Percentiles rank a stretch among this genome's conserved stretches.
These are phyloP conservation scores for Allium cepa DNA, from an alignment of 106 monocot genomes.

Conservation along the genomic window DNA sequence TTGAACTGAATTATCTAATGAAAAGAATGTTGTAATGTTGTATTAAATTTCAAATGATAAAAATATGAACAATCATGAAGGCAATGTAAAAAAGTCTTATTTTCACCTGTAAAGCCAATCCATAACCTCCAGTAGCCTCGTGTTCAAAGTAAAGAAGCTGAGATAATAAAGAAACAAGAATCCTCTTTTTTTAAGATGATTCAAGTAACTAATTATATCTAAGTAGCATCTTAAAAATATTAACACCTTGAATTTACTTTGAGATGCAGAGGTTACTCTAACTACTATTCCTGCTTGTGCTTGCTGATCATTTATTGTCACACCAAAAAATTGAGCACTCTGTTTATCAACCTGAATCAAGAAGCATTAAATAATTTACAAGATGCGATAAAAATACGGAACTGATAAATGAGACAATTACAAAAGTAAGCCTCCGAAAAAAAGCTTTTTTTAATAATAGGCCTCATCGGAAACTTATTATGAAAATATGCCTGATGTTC, in stretches of 20 bases:
- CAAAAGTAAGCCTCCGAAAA: too few species aligned
- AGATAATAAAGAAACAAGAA: constrained; percentile 2
- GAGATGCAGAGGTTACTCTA: constrained; percentile 78
- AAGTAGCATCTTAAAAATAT: background rate
- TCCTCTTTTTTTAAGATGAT: background rate
- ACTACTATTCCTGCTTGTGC: constrained; percentile 75
- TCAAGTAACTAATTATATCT: background rate
- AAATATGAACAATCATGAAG: background rate
- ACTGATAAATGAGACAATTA: too few species aligned
- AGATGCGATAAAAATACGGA: too few species aligned
- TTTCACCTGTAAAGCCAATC: constrained; percentile 80
- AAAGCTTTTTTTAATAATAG: background rate
- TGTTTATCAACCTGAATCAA: constrained; percentile 85
- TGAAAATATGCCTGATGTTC: too few species aligned
- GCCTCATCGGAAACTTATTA: too few species aligned
- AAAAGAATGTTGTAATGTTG: background rate
- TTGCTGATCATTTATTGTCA: constrained; percentile 91
- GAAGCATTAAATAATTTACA: background rate
- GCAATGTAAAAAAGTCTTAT: background rate
- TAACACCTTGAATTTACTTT: constrained; percentile 97
- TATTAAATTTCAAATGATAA: background rate
- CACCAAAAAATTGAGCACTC: constrained; percentile 90
- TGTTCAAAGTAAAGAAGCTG: constrained; percentile 98
- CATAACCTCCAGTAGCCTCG: constrained; percentile 90
- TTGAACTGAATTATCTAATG: background rate